Evolutionary conservation across 176 grass and related monocot species (phyloP).

Genomic region (Phoenix dactylifera): DNA sequence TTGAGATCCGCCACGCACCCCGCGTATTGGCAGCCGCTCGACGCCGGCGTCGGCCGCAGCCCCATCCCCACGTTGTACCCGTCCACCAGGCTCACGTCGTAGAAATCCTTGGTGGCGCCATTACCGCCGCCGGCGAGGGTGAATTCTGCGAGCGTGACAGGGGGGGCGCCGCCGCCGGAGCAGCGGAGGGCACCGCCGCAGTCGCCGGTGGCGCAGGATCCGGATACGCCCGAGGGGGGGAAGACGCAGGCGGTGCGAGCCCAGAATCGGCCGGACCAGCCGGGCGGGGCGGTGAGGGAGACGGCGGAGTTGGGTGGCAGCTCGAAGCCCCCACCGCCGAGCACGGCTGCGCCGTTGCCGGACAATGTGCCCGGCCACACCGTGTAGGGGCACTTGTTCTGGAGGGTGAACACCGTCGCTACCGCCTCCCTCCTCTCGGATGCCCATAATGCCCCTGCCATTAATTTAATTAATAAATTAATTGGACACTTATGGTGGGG

Average conservation of each 20-base stretch:
- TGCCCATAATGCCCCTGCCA: too few relatives aligned
- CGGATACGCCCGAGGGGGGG: neutral
- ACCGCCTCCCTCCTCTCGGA: too few relatives aligned
- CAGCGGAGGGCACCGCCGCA: neutral
- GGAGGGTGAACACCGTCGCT: neutral
- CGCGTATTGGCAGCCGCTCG: slow-evolving; percentile 45
- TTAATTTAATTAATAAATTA: too few relatives aligned
- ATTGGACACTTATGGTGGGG: too few relatives aligned
- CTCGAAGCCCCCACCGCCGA: slow-evolving; percentile 5
- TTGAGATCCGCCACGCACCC: slow-evolving; percentile 85
- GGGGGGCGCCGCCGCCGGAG: neutral
- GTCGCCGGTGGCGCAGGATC: slow-evolving; percentile 4
- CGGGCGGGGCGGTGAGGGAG: neutral
- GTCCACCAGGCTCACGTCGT: too few relatives aligned
- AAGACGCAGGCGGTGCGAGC: slow-evolving; percentile 4
- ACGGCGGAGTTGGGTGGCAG: neutral
- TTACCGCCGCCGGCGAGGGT: neutral
- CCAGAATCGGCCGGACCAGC: slow-evolving; percentile 14
- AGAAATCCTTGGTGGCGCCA: too few relatives aligned
- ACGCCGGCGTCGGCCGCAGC: too few relatives aligned
- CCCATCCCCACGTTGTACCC: too few relatives aligned
- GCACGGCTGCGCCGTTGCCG: slow-evolving; percentile 1
- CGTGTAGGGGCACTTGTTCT: slow-evolving; percentile 3
- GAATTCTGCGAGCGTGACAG: slow-evolving; percentile 5
- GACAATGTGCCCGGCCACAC: slow-evolving; percentile 11